Base-by-base conservation (phyloP, 108 stramenopile species). In the Thalassiosira profunda region DNA sequence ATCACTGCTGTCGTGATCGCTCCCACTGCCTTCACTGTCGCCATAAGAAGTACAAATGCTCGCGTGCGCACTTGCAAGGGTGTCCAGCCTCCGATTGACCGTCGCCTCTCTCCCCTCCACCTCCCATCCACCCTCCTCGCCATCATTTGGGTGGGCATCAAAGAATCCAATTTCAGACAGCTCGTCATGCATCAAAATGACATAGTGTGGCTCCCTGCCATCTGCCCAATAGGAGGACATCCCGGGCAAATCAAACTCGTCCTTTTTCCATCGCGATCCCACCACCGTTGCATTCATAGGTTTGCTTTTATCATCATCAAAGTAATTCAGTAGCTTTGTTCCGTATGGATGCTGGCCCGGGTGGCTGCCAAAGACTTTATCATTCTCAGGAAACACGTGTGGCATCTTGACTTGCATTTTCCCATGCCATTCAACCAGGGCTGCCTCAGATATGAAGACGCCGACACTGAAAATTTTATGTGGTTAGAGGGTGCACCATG, bases 291-390 rank as follows among this genome's bases (percentile, higher is more conserved):
- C 63, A 26, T 36, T 41, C 62, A 64, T 75, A 11, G 60, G 55
- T n/a, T 74, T 56, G 35, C 58, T 31, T 8, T 60, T 67, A 59
- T 81, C 80, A 15, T 79, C 64, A 60, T 79, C 77, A 59, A 79
- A 79, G 52, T 44, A 67, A 7, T 44, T 31, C 43, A 57, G 28
- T 36, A 81, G 40, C 28, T 75, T 63, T 38, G 72, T 67, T 11
- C 73, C 80, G 15, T 66, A 64, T 0, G 62, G 55, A 43, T 81
- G 80, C 44, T 75, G 72, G 10, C 49, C 61, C 4, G 37, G 34
- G 37, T 72, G 46, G 9, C 58, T 36, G 9, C 73, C 73, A 70
- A 66, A 81, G 11, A 74, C 1, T 30, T 62, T 58, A 9, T 72
- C 73, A 26, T 81, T 63, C 8, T 25, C 30, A 5, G 48, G 9